Base-by-base conservation (phyloP, 2,329 filamentous ascomycete genomes). In the Beauveria sp. region DNA sequence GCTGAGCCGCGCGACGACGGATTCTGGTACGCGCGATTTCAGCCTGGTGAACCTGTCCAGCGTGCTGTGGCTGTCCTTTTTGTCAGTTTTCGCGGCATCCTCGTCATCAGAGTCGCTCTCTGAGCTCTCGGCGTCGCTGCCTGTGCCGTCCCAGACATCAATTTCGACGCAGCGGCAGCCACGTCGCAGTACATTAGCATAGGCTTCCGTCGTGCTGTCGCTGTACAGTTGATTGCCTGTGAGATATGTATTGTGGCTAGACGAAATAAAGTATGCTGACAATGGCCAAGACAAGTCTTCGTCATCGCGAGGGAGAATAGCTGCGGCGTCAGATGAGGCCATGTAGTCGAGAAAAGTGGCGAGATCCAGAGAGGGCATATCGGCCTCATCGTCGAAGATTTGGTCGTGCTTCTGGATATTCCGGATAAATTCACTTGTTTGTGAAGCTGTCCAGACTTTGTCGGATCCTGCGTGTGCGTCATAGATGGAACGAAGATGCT, bases 201-300 rank as follows among this genome's bases (percentile, higher is more conserved):
- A 97, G 2, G 90, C 89, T 66, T 92, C 89, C 0, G 91, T 91
- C 71, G 92, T 96, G 58, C 91, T 95, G 64, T 89, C 86, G 67
- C 91, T 93, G 64, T 85, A 91, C 16, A 96, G 85, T 77, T 97
- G 93, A 71, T 93, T 90, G 26, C 93, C 93, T 1, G 92, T 85
- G 24, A 97, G 83, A 68, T 97, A 97, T 0, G 93, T 97, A 75
- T 97, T 97, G 80, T 97, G 93, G 62, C 92, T 96, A 68, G 91
- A 96, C 65, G 88, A 96, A 71, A 97, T 91, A 75, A 91, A 96
- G 75, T 97, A 97, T 75, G 91, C 92, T 63, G 91, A 89, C 65
- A 97, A 77, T 0, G 93, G 93, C 69, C 87, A 88, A 57, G 91
- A 84, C 61, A 95, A 82, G 61, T 85, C 82, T 60, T 77, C 70